Percentiles rank a stretch among this genome's conserved stretches.
Evolutionary conservation across 2,329 filamentous ascomycete genomes (phyloP).

Genomic region (Fusarium globosum): DNA sequence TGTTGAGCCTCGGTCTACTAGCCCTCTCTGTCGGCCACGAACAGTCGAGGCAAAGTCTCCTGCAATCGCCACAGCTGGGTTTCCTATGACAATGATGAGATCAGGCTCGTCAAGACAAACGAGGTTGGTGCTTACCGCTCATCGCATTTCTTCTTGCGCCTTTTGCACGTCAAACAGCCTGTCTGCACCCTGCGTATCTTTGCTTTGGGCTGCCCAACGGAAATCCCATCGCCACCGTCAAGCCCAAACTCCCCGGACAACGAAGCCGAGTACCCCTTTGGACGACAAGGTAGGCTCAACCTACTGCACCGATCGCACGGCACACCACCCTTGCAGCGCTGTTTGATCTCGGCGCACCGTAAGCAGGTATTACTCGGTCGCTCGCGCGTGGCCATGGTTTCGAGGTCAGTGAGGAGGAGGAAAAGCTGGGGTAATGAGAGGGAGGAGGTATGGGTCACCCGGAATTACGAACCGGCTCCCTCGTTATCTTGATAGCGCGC

Average conservation of each 20-base stretch:
- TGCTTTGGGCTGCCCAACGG: not conserved
- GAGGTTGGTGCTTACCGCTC: not conserved
- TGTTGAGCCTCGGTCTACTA: not conserved
- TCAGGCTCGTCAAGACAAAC: too few species aligned
- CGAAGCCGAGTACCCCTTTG: not conserved
- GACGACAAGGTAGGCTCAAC: conserved; percentile 5
- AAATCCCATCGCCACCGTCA: not conserved
- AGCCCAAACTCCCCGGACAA: not conserved
- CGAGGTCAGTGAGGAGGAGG: not conserved
- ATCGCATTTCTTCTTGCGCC: conserved; percentile 12
- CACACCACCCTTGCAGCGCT: conserved; percentile 1
- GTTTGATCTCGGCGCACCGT: conserved; percentile 10
- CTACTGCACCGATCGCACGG: conserved; percentile 1
- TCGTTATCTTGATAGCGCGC: conserved; percentile 7
- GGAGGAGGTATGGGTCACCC: conserved; percentile 1
- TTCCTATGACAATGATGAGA: not conserved
- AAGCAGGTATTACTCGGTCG: not conserved
- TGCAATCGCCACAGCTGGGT: conserved; percentile 1
- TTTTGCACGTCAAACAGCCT: conserved; percentile 3
- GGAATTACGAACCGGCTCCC: not conserved
- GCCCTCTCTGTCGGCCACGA: not conserved
- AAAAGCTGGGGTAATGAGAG: conserved; percentile 13
- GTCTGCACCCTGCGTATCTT: conserved; percentile 6
- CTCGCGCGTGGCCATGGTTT: not conserved
- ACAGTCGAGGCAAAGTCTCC: not conserved